Percentiles rank a stretch among this genome's conserved stretches.
Conservation (phyloP, 2,329 filamentous ascomycete genomes). For the Teratosphaeria destructans region DNA sequence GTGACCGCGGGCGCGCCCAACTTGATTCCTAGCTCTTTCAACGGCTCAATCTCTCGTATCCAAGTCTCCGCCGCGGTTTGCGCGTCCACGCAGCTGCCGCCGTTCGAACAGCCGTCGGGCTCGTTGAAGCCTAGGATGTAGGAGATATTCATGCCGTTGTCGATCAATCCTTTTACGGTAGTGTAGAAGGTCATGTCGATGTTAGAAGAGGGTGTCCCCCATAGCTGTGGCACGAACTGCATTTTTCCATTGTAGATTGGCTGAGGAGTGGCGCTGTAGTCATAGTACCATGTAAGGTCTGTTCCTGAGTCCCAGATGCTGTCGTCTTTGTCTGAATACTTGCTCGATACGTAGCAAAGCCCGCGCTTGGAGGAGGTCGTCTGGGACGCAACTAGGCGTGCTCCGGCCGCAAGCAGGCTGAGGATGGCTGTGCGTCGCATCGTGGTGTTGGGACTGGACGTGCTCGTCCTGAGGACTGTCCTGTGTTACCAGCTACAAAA, state of each 20-base stretch:
- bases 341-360: conserved; percentile 55
- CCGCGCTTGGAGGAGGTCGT: conserved; percentile 53
- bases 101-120: conserved; percentile 52
- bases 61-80: conserved; percentile 55
- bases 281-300: conserved; percentile 76
- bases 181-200: conserved; percentile 51
- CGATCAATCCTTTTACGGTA: conserved; percentile 47
- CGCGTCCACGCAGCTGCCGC: conserved; percentile 54
- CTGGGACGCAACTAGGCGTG: conserved; percentile 9
- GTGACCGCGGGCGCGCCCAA: conserved; percentile 63
- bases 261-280: conserved; percentile 51
- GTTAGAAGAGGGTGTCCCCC: conserved; percentile 45
- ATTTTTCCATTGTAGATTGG: conserved; percentile 37
- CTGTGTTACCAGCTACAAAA: neutral
- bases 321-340: conserved; percentile 50
- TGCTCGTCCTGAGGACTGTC: neutral
- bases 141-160: conserved; percentile 46
- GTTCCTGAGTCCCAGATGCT: conserved; percentile 49
- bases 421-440: neutral
- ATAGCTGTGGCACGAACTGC: conserved; percentile 67
- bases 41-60: conserved; percentile 60
- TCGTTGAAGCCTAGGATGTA: conserved; percentile 73
- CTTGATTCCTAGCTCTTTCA: conserved; percentile 53
- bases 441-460: neutral
- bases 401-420: neutral